Base-by-base conservation (phyloP, 805 yeast genomes). In the Candida pini region DNA sequence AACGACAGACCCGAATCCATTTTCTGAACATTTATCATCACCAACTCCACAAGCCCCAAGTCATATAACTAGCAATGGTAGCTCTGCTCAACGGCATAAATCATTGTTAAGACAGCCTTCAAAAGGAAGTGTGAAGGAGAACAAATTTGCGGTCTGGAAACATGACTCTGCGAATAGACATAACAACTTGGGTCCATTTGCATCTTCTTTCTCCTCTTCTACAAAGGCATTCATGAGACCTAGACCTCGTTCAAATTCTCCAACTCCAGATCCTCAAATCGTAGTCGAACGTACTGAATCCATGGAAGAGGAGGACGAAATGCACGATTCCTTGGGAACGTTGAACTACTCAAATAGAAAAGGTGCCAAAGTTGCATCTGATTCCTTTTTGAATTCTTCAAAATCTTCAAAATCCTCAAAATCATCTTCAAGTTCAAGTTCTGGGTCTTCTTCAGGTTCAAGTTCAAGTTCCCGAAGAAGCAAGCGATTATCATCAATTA, bases 221-320 rank as follows among this genome's bases (percentile, higher is more conserved):
- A n/a, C n/a, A n/a, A n/a, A n/a, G n/a, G n/a, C 28, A 8, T 31
- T 31, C 13, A 23, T 31, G 18, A 24, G 20, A 18, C 33, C 33
- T 9, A 25, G 18, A n/a, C 15, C 24, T 8, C 23, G 14, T 6
- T 17, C 15, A 9, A 31, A 31, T 12, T 31, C 33, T 6, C 33
- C 23, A 24, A 24, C 16, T 6, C n/a, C 28, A n/a, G 24, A 14
- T 25, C 33, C 5, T 31, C 33, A 9, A 26, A n/a, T 9, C n/a
- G 15, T 18, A 26, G 22, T 10, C 9, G n/a, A 18, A 24, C 21
- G 22, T n/a, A 18, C 26, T 6, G 28, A 31, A 5, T 17, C 40
- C 9, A 25, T 32, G 8, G 45, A 42, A 17, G 41, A 42, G 22
- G 39, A 39, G 23, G 41, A 39, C 8, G 42, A 41, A 23, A 35